Percentiles rank a stretch among this genome's conserved stretches.
phyloP scores from a whole-genome alignment of 2,329 filamentous ascomycete genomes.

The Tolypocladium amazonense region DNA sequence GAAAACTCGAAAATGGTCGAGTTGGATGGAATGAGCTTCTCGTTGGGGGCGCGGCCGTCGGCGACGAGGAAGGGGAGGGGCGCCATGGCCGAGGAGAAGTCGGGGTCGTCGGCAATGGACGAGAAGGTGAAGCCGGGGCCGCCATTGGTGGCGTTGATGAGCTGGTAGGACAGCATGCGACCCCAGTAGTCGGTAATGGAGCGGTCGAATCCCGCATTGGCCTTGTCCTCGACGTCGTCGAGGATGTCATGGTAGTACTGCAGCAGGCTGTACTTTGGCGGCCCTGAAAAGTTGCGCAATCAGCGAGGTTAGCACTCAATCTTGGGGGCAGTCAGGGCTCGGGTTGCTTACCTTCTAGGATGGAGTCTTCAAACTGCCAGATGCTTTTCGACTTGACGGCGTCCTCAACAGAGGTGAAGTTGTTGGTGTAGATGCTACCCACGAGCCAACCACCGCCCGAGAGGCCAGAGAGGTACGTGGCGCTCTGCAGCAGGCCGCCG shows the following conservation, averaged over 20 bases:
- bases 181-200: slow-evolving; percentile 87
- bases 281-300: slow-evolving; percentile 12
- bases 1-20: slow-evolving; percentile 55
- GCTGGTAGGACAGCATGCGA: slow-evolving; percentile 74
- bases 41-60: slow-evolving; percentile 33
- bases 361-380: slow-evolving; percentile 31
- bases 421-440: slow-evolving; percentile 74
- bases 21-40: slow-evolving; percentile 36
- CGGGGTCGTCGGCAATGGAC: slow-evolving; percentile 40
- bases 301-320: neutral
- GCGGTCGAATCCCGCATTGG: slow-evolving; percentile 33
- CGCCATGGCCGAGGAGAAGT: slow-evolving; percentile 28
- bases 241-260: slow-evolving; percentile 28
- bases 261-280: slow-evolving; percentile 23
- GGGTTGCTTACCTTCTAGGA: slow-evolving; percentile 21
- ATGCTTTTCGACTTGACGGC: slow-evolving; percentile 23
- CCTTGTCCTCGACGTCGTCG: slow-evolving; percentile 23
- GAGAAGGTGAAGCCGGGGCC: slow-evolving; percentile 74
- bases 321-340: neutral
- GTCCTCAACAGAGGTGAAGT: slow-evolving; percentile 54
- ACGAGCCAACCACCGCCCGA: slow-evolving; percentile 80
- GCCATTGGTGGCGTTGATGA: slow-evolving; percentile 66
- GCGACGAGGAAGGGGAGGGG: slow-evolving; percentile 41
- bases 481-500: slow-evolving; percentile 68
- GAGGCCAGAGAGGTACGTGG: slow-evolving; percentile 72